A percentile compares a stretch with the other conserved stretches of the same genome.
phyloP scores from a whole-genome alignment of 1,284 basidiomycete genomes.

The Agroathelia rolfsii region DNA sequence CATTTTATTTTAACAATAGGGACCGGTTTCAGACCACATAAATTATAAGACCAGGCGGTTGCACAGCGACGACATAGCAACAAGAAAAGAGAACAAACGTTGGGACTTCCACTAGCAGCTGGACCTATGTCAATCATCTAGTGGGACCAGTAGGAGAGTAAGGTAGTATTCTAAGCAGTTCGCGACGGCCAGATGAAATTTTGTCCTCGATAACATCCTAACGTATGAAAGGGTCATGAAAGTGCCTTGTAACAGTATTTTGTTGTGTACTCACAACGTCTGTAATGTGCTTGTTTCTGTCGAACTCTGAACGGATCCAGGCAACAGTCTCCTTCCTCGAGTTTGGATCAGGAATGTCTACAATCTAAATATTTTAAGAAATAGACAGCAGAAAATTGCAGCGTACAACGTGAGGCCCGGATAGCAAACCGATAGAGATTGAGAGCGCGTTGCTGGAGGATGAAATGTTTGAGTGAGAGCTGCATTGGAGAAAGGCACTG shows the following conservation, averaged over 20 bases:
- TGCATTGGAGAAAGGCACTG: constrained; percentile 14
- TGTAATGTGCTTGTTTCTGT: constrained; percentile 44
- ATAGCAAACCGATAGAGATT: constrained; percentile 55
- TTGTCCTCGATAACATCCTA: constrained; percentile 40
- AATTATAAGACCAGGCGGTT: too few relatives aligned
- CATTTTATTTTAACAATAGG: too few relatives aligned
- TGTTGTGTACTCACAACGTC: constrained; percentile 37
- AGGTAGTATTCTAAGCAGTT: constrained; percentile 41
- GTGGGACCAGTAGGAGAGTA: constrained; percentile 3
- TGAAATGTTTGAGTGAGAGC: constrained; percentile 62
- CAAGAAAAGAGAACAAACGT: too few relatives aligned
- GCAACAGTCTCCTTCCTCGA: constrained; percentile 53
- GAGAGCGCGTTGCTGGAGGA: constrained; percentile 52
- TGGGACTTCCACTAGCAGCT: too few relatives aligned
- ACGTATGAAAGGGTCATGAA: constrained; percentile 9
- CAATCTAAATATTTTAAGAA: constrained; percentile 9
- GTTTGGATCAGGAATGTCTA: constrained; percentile 52
- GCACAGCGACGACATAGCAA: too few relatives aligned
- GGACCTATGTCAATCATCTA: too few relatives aligned
- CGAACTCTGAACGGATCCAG: constrained; percentile 68
- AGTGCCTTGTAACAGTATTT: constrained; percentile 15
- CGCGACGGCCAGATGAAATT: constrained; percentile 38
- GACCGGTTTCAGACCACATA: too few relatives aligned
- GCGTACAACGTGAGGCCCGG: constrained; percentile 55
- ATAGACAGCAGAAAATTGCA: constrained; percentile 8